phyloP scores from a whole-genome alignment of 1,284 basidiomycete genomes.

The Cutaneotrichosporon spelunceum region DNA sequence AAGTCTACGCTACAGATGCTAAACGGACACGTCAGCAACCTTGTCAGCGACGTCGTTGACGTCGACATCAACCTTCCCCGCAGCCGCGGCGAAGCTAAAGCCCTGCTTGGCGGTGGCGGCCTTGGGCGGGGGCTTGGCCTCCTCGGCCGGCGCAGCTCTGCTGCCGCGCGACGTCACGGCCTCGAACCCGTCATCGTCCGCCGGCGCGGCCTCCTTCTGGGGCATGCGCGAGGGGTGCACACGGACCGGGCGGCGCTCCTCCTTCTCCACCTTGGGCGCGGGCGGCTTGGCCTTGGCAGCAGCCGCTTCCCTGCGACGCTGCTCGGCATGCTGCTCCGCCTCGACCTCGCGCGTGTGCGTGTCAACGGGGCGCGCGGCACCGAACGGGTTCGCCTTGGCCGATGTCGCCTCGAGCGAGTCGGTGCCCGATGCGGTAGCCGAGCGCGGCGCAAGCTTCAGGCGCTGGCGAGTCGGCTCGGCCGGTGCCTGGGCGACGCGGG shows the following conservation, averaged over 20 bases:
- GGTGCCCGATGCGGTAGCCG: conserved; percentile 58
- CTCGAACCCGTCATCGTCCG: conserved; percentile 42
- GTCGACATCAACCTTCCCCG: conserved; percentile 27
- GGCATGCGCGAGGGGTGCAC: conserved; percentile 30
- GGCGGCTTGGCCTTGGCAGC: conserved; percentile 13
- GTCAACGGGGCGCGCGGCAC: conserved; percentile 86
- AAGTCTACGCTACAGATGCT: conserved; percentile 10
- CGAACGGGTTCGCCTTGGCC: conserved; percentile 69
- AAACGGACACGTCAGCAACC: conserved; percentile 27
- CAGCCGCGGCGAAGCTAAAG: conserved; percentile 49
- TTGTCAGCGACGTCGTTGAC: conserved; percentile 33
- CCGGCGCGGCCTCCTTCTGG: conserved; percentile 10
- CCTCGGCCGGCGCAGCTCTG: conserved; percentile 9
- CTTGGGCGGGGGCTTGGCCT: conserved; percentile 20
- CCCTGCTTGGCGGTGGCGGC: conserved; percentile 28
- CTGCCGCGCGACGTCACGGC: conserved; percentile 9
- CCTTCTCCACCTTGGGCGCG: conserved; percentile 35
- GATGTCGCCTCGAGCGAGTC: conserved; percentile 52
- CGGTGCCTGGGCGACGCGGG: conserved; percentile 61
- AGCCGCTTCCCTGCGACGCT: conserved; percentile 33
- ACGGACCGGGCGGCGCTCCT: conserved; percentile 27
- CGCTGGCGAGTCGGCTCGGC: conserved; percentile 77
- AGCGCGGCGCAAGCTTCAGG: conserved; percentile 74
- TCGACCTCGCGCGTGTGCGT: conserved; percentile 69
- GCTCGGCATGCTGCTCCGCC: conserved; percentile 37